A percentile compares a stretch with the other conserved stretches of the same genome.
These are phyloP conservation scores for Trichosporon faecale DNA, from an alignment of 1,284 basidiomycete species.

Conservation along the genomic window DNA sequence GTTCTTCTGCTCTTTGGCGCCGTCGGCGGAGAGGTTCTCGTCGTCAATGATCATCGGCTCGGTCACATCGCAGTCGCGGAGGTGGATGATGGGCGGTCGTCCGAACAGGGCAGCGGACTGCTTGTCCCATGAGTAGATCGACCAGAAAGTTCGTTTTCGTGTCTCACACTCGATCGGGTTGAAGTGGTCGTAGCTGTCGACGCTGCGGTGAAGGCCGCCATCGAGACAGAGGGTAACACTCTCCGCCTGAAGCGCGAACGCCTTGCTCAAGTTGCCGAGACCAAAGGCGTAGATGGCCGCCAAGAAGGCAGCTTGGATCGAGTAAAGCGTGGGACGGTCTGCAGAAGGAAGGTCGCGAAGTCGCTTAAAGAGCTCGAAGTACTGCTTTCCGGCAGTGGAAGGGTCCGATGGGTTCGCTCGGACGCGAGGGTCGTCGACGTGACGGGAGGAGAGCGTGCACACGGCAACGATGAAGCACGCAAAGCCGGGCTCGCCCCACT, in stretches of 20 bases:
- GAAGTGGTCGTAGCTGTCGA: constrained; percentile 83
- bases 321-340: constrained; percentile 83
- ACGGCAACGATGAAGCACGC: constrained; percentile 83
- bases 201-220: constrained; percentile 77
- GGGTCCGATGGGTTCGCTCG: constrained; percentile 73
- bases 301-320: constrained; percentile 78
- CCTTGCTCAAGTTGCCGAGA: constrained; percentile 78
- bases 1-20: constrained; percentile 63
- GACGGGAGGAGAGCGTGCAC: constrained; percentile 81
- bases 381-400: constrained; percentile 78
- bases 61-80: constrained; percentile 79
- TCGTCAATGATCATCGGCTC: constrained; percentile 82
- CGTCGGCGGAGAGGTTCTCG: constrained; percentile 74
- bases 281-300: constrained; percentile 85
- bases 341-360: constrained; percentile 77
- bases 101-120: constrained; percentile 75
- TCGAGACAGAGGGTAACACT: constrained; percentile 76
- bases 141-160: constrained; percentile 84
- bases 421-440: constrained; percentile 83
- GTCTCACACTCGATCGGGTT: constrained; percentile 82
- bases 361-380: constrained; percentile 80
- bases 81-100: constrained; percentile 73
- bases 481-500: constrained; percentile 90
- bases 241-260: constrained; percentile 76
- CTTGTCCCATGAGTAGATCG: constrained; percentile 90